These are phyloP conservation scores for Gymnopilus junonius DNA, from an alignment of 768 basidiomycete species.

Conservation along the genomic window DNA sequence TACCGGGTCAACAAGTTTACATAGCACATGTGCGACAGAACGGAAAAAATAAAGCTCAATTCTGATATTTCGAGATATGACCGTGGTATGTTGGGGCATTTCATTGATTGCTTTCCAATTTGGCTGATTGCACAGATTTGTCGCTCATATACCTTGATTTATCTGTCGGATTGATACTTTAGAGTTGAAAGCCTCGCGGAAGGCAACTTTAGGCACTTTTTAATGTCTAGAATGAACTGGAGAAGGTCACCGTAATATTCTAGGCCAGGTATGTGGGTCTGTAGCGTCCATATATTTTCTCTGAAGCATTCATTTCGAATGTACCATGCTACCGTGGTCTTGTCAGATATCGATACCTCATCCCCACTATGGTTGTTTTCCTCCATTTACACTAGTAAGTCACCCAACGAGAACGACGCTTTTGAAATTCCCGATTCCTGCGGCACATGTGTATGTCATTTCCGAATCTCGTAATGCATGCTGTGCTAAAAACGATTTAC, in stretches of 20 bases:
- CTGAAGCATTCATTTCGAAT: neutral
- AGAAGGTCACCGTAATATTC: neutral
- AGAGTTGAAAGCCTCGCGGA: constrained; percentile 1
- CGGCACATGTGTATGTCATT: neutral
- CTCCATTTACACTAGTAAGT: too few relatives aligned
- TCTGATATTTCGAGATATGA: constrained; percentile 1
- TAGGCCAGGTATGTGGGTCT: neutral
- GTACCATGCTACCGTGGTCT: too few relatives aligned
- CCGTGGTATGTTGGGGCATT: neutral
- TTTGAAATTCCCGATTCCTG: neutral
- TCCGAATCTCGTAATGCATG: neutral
- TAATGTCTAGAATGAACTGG: neutral
- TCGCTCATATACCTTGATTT: neutral
- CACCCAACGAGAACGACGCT: neutral
- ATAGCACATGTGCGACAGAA: neutral
- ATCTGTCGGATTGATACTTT: neutral
- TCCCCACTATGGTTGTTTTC: too few relatives aligned
- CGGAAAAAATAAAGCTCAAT: neutral
- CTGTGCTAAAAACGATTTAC: neutral
- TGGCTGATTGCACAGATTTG: neutral
- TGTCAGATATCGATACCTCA: too few relatives aligned
- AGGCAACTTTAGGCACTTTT: neutral
- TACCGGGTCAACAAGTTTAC: neutral
- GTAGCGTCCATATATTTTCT: neutral
- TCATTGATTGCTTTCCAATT: neutral